Conservation (phyloP, 805 yeast genomes). For the Starmerella asiatica region DNA sequence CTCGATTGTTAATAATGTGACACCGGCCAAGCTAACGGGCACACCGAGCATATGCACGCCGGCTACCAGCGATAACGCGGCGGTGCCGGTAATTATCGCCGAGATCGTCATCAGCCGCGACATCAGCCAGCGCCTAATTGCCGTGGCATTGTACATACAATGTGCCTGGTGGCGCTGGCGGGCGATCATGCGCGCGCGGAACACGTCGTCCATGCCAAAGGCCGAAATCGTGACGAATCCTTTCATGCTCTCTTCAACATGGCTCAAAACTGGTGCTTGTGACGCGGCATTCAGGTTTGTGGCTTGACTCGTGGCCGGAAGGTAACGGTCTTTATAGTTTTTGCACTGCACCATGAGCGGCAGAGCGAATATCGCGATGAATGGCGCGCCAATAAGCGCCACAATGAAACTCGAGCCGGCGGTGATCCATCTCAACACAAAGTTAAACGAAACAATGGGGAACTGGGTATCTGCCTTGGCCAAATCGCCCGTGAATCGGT, state of each 20-base stretch:
- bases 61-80: conserved; percentile 59
- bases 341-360: conserved; percentile 50
- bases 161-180: conserved; percentile 23
- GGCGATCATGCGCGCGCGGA: conserved; percentile 33
- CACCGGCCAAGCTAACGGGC: conserved; percentile 81
- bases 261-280: conserved; percentile 58
- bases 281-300: conserved; percentile 52
- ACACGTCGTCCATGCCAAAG: conserved; percentile 44
- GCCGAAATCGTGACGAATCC: conserved; percentile 64
- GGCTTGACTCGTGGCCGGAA: conserved; percentile 53
- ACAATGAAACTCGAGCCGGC: conserved; percentile 35
- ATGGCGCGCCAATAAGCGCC: conserved; percentile 68
- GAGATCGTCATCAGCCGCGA: conserved; percentile 87
- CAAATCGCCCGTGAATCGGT: conserved; percentile 79
- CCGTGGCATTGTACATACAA: conserved; percentile 54
- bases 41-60: conserved; percentile 43
- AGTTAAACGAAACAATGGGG: conserved; percentile 25
- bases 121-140: conserved; percentile 41
- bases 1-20: conserved; percentile 22
- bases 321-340: conserved; percentile 49
- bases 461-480: conserved; percentile 67
- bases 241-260: conserved; percentile 56
- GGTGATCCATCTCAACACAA: conserved; percentile 26
- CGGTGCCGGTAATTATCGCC: conserved; percentile 60
- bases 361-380: conserved; percentile 49